Evolutionary conservation across 2,329 filamentous ascomycete species (phyloP).

Genomic region (Harringtonia lauricola): DNA sequence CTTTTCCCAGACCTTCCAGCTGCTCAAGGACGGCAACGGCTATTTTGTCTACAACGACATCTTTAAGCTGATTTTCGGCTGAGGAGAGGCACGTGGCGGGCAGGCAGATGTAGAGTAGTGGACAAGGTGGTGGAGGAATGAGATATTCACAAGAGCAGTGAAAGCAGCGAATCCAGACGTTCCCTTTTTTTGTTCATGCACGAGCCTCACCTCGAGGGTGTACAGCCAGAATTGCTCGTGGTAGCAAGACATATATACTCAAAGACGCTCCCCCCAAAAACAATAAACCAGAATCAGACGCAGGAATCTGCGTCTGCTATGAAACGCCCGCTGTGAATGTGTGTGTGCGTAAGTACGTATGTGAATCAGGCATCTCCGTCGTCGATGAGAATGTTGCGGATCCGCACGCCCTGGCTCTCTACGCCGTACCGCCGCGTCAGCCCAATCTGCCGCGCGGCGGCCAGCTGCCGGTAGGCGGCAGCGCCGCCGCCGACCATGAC

Average conservation of each 20-base stretch:
- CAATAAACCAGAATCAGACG: neutral
- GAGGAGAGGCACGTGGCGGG: conserved; percentile 11
- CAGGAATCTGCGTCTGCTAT: too few species aligned
- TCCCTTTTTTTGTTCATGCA: neutral
- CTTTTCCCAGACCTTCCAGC: conserved; percentile 85
- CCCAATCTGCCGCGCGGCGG: conserved; percentile 55
- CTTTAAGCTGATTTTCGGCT: conserved; percentile 77
- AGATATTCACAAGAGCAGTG: too few species aligned
- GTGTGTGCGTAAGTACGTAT: too few species aligned
- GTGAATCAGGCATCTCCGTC: too few species aligned
- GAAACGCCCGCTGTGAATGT: too few species aligned
- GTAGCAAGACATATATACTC: too few species aligned
- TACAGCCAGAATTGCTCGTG: too few species aligned
- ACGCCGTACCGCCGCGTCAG: conserved; percentile 70
- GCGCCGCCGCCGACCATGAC: conserved; percentile 70
- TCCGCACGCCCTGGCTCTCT: conserved; percentile 66
- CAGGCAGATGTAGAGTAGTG: too few species aligned
- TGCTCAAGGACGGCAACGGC: conserved; percentile 54
- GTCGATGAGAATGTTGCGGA: conserved; percentile 65
- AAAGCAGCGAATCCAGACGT: neutral
- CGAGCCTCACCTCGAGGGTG: too few species aligned
- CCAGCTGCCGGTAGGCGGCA: conserved; percentile 52
- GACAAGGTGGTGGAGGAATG: too few species aligned
- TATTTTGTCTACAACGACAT: conserved; percentile 92
- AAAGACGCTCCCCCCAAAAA: too few species aligned